Evolutionary conservation across 495 filamentous ascomycete genomes (phyloP).

Genomic region (Hypoxylon trugodes): DNA sequence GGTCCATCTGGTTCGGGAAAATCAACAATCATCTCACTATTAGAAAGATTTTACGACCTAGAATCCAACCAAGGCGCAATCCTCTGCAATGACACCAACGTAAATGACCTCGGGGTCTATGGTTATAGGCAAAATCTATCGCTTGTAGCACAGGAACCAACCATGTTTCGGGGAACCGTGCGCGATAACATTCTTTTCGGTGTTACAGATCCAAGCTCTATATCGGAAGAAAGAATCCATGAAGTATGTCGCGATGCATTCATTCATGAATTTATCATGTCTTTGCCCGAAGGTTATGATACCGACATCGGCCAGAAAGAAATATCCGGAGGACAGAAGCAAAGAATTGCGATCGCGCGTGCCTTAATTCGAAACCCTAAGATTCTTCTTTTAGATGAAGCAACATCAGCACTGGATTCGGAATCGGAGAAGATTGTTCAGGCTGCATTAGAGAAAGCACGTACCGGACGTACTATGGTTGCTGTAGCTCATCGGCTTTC

Average conservation of each 20-base stretch:
- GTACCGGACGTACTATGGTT: constrained; percentile 70
- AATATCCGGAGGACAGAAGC: constrained; percentile 80
- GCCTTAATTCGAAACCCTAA: constrained; percentile 76
- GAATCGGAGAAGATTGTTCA: constrained; percentile 77
- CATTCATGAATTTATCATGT: background rate
- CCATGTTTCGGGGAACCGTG: constrained; percentile 65
- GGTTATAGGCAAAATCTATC: constrained; percentile 63
- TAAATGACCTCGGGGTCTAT: constrained; percentile 38
- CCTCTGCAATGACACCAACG: constrained; percentile 52
- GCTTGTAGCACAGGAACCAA: constrained; percentile 70
- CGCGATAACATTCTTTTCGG: constrained; percentile 64
- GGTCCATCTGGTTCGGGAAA: constrained; percentile 79
- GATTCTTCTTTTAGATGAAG: constrained; percentile 80
- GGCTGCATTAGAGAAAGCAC: constrained; percentile 69
- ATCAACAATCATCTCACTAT: constrained; percentile 69
- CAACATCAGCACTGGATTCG: constrained; percentile 78
- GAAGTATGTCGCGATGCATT: constrained; percentile 56
- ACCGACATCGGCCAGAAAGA: constrained; percentile 68
- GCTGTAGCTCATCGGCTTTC: constrained; percentile 72
- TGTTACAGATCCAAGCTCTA: constrained; percentile 43
- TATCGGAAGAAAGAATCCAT: constrained; percentile 61
- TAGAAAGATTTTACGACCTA: constrained; percentile 71
- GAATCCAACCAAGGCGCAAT: constrained; percentile 63
- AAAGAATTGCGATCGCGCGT: constrained; percentile 77
- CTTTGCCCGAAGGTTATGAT: constrained; percentile 56